Conservation (phyloP, 2,329 filamentous ascomycete genomes). For the Nannizzia gypsea region DNA sequence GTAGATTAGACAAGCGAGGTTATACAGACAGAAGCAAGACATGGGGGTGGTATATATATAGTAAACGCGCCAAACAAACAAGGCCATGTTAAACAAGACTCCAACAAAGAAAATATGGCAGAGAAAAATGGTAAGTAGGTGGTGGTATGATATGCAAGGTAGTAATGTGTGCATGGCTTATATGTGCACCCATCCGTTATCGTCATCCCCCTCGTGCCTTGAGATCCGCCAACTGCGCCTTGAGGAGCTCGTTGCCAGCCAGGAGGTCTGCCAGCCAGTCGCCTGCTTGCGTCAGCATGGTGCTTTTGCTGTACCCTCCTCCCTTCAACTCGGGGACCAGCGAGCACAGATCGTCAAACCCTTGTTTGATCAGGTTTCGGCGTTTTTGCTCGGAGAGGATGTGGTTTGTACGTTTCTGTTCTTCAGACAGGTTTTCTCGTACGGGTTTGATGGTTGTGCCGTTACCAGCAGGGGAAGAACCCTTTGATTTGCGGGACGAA, state of each 20-base stretch:
- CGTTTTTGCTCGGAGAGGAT: slow-evolving; percentile 82
- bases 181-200: background rate
- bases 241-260: slow-evolving; percentile 53
- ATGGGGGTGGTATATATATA: background rate
- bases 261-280: slow-evolving; percentile 67
- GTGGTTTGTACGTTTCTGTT: slow-evolving; percentile 75
- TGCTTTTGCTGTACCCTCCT: slow-evolving; percentile 72
- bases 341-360: slow-evolving; percentile 66
- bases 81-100: background rate
- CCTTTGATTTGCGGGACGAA: slow-evolving; percentile 1
- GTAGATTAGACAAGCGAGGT: background rate
- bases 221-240: slow-evolving; percentile 41
- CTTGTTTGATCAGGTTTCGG: slow-evolving; percentile 66
- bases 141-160: background rate
- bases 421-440: slow-evolving; percentile 57
- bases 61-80: background rate
- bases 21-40: background rate
- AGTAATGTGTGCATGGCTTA: background rate
- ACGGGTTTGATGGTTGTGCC: slow-evolving; percentile 19
- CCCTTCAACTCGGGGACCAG: slow-evolving; percentile 64
- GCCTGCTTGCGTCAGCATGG: slow-evolving; percentile 60
- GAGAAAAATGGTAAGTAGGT: background rate
- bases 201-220: slow-evolving; percentile 17
- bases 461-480: background rate
- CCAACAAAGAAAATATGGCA: background rate